These are phyloP conservation scores for Tulasnella calospora DNA, from an alignment of 768 basidiomycete genomes.

Conservation along the genomic window DNA sequence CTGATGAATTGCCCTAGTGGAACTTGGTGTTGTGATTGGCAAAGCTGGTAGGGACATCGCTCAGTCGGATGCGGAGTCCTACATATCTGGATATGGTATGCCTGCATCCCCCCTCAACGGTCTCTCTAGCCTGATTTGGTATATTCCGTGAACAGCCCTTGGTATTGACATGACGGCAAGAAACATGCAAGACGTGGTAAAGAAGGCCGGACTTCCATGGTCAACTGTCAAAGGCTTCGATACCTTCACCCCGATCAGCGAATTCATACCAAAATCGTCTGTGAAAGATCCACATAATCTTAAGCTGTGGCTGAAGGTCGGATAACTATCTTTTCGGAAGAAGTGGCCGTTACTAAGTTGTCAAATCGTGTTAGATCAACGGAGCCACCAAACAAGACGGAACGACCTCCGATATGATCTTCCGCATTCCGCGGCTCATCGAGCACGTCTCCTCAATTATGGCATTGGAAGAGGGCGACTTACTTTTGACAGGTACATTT, in stretches of 20 bases:
- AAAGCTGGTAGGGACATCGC: slow-evolving; percentile 79
- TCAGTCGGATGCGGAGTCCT: slow-evolving; percentile 60
- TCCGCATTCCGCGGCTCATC: slow-evolving; percentile 80
- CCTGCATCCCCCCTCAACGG: neutral
- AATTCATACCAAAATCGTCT: slow-evolving; percentile 72
- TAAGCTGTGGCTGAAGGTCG: slow-evolving; percentile 67
- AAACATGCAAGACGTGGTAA: slow-evolving; percentile 89
- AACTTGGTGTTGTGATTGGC: slow-evolving; percentile 95
- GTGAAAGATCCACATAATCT: slow-evolving; percentile 72
- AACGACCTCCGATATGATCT: slow-evolving; percentile 84
- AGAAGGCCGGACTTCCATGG: slow-evolving; percentile 95
- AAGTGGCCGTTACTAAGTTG: neutral
- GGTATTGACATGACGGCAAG: slow-evolving; percentile 96
- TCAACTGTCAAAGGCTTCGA: slow-evolving; percentile 95
- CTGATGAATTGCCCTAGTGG: slow-evolving; percentile 47
- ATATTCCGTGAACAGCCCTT: slow-evolving; percentile 54
- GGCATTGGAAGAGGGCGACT: slow-evolving; percentile 74
- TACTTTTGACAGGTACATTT: slow-evolving; percentile 27
- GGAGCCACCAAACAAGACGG: slow-evolving; percentile 79
- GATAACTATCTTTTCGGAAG: neutral
- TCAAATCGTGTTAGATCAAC: slow-evolving; percentile 57
- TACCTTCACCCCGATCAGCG: slow-evolving; percentile 85
- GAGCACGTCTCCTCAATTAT: slow-evolving; percentile 93
- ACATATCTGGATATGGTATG: slow-evolving; percentile 89
- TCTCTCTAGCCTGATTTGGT: neutral